Conservation (phyloP, 768 basidiomycete species). For the Rhodotorula toruloides region DNA sequence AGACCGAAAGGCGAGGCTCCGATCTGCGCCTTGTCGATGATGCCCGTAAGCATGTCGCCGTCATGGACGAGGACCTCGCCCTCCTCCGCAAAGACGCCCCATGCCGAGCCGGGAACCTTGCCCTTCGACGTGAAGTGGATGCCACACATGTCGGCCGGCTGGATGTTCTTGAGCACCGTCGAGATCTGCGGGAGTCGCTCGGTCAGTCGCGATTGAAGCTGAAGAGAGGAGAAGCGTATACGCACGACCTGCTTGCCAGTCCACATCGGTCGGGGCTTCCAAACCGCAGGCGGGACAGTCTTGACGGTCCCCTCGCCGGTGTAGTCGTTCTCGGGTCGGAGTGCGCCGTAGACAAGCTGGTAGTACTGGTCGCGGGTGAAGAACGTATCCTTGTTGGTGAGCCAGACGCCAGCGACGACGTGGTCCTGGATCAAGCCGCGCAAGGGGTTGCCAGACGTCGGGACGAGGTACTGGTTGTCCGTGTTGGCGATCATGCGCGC, state of each 20-base stretch:
- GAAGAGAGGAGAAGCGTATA: constrained; percentile 11
- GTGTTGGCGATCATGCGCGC: constrained; percentile 92
- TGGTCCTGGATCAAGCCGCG: constrained; percentile 98
- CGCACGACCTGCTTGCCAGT: constrained; percentile 95
- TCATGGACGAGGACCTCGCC: constrained; percentile 84
- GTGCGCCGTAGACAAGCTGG: constrained; percentile 88
- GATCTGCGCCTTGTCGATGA: constrained; percentile 94
- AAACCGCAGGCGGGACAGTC: constrained; percentile 84
- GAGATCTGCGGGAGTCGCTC: constrained; percentile 65
- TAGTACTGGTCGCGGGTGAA: constrained; percentile 93
- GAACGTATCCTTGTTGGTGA: constrained; percentile 92
- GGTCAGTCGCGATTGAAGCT: constrained; percentile 1
- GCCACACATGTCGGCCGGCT: constrained; percentile 69
- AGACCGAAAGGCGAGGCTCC: constrained; percentile 94
- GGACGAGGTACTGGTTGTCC: constrained; percentile 97
- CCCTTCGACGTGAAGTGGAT: constrained; percentile 78
- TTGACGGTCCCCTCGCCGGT: constrained; percentile 59
- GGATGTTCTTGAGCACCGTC: constrained; percentile 86
- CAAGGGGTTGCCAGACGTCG: constrained; percentile 94
- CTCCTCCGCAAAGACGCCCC: constrained; percentile 68
- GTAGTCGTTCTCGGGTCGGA: constrained; percentile 76
- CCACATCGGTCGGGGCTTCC: constrained; percentile 87
- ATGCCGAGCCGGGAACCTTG: constrained; percentile 66
- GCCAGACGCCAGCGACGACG: constrained; percentile 98
- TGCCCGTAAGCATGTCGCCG: constrained; percentile 86